phyloP scores from a whole-genome alignment of 129 eudicot genomes.

The Sambucus nigra region DNA sequence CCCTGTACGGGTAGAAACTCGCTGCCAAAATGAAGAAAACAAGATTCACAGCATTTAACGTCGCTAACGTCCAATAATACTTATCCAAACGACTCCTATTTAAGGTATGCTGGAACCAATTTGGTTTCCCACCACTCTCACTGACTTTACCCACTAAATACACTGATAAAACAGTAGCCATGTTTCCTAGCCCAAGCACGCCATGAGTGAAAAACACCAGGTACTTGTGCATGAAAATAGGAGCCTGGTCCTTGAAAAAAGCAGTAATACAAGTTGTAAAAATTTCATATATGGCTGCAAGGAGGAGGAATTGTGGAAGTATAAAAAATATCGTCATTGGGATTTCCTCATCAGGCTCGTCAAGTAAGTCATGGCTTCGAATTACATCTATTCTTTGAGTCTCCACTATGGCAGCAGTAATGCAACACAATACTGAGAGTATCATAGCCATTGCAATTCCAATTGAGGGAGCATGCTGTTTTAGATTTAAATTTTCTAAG shows the following conservation, averaged over 20 bases:
- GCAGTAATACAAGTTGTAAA: neutral
- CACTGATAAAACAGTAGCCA: slow-evolving; percentile 17
- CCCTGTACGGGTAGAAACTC: no score
- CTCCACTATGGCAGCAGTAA: slow-evolving; percentile 25
- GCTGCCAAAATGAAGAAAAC: no score
- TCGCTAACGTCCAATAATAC: no score
- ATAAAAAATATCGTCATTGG: slow-evolving; percentile 26
- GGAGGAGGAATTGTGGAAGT: slow-evolving; percentile 22
- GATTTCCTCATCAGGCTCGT: slow-evolving; percentile 19
- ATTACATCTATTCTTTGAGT: slow-evolving; percentile 12
- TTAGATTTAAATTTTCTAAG: neutral
- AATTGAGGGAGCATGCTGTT: slow-evolving; percentile 1
- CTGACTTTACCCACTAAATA: slow-evolving; percentile 20
- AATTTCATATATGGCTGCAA: slow-evolving; percentile 11
- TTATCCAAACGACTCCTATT: no score
- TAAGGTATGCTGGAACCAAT: neutral
- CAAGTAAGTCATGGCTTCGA: slow-evolving; percentile 18
- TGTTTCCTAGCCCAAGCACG: slow-evolving; percentile 17
- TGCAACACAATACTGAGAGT: slow-evolving; percentile 15
- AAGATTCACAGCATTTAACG: no score
- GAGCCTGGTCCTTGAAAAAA: slow-evolving; percentile 8
- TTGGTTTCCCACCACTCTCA: neutral
- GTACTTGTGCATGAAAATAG: slow-evolving; percentile 12
- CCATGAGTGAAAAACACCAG: neutral
- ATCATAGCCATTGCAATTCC: slow-evolving; percentile 26